These are phyloP conservation scores for Sequoiadendron giganteum DNA, from an alignment of 75 land plant genomes.

Conservation along the genomic window DNA sequence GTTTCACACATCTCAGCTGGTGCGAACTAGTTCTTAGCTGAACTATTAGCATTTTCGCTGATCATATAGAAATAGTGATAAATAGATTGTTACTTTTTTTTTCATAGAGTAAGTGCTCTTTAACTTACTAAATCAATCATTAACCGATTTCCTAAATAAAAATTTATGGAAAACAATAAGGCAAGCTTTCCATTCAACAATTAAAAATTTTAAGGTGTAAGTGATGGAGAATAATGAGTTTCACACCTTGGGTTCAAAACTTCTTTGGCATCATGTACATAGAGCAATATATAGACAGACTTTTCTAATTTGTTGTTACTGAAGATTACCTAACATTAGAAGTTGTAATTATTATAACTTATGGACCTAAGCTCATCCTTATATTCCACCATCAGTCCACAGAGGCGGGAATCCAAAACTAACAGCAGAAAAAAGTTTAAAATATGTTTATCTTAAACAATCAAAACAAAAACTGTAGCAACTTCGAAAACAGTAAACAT, in stretches of 20 bases:
- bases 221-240: background rate
- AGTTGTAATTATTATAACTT: background rate
- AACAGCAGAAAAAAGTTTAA: background rate
- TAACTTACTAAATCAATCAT: background rate
- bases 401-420: background rate
- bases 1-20: too few species aligned
- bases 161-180: background rate
- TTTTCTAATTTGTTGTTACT: too few species aligned
- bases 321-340: background rate
- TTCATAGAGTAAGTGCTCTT: background rate
- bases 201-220: background rate
- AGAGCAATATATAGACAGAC: too few species aligned
- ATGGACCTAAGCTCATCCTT: background rate
- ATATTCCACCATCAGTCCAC: background rate
- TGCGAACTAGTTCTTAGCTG: too few species aligned
- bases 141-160: background rate
- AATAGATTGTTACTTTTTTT: background rate
- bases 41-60: too few species aligned
- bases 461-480: background rate
- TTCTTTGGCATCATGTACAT: background rate
- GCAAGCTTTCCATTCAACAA: background rate
- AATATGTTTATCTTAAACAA: background rate
- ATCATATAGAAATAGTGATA: too few species aligned
- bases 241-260: background rate
- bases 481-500: background rate